Evolutionary conservation across 495 filamentous ascomycete species (phyloP).

Genomic region (Aspergillus biplanus): DNA sequence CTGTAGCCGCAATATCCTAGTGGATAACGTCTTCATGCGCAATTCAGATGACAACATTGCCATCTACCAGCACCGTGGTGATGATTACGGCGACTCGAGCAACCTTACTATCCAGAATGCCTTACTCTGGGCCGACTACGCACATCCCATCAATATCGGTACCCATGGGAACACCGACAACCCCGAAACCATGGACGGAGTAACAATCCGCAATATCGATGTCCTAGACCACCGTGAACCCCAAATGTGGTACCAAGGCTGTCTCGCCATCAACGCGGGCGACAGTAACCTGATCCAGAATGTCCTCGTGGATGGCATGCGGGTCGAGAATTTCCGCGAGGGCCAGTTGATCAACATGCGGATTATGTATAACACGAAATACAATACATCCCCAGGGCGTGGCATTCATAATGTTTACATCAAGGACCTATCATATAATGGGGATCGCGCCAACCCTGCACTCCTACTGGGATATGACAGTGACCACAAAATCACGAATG

Average conservation of each 20-base stretch:
- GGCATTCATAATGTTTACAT: conserved; percentile 22
- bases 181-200: conserved; percentile 16
- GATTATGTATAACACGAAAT: conserved; percentile 25
- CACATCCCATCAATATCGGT: conserved; percentile 25
- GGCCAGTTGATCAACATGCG: conserved; percentile 27
- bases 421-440: conserved; percentile 18
- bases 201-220: conserved; percentile 22
- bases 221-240: conserved; percentile 21
- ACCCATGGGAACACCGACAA: conserved; percentile 22
- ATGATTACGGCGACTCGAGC: conserved; percentile 21
- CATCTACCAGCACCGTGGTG: conserved; percentile 21
- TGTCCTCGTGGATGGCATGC: conserved; percentile 20
- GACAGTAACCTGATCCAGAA: conserved; percentile 20
- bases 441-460: conserved; percentile 14
- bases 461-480: conserved; percentile 22
- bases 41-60: conserved; percentile 28
- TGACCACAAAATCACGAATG: conserved; percentile 6
- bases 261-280: conserved; percentile 21
- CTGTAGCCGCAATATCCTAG: conserved; percentile 16
- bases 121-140: conserved; percentile 10
- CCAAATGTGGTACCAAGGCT: conserved; percentile 26
- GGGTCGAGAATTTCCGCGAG: conserved; percentile 18
- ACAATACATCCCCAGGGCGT: conserved; percentile 21
- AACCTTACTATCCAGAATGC: conserved; percentile 23
- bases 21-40: conserved; percentile 22